Base-by-base conservation (phyloP, 345 rosid genomes). In the Sonneratia alba region DNA sequence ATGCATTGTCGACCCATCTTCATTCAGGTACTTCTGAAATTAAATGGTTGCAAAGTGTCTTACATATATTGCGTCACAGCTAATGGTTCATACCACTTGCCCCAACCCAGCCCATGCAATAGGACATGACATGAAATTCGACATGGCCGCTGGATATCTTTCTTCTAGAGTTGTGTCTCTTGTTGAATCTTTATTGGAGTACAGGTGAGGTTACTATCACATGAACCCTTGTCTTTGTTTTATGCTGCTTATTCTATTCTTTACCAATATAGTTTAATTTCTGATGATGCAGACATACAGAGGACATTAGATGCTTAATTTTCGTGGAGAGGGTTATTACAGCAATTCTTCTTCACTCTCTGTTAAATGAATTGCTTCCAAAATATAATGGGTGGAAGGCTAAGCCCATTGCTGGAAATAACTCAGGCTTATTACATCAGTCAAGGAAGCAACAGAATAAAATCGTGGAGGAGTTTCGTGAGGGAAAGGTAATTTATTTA, bases 301-400 rank as follows among this genome's bases (percentile, higher is more conserved):
- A 83, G 77, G 87, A 89, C 43, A 87, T 92, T 22, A 82, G 97
- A 79, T 95, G 97, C 72, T 86, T 92, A 74, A 55, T 95, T 67
- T 95, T 95, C 76, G 96, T 90, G 71, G 83, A 90, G 75, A 87
- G 97, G 84, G 84, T 95, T 66, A 82, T 95, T 45, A 73, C 92
- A 42, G 88, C 96, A 6, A 69, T 83, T 62, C 93, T 87, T 67
- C 71, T 95, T 75, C 81, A 85, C 61, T 77, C 86, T 49, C 77
- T 90, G 22, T 77, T 92, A 61, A 79, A 76, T 70, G 86, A 84
- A 75, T 59, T 87, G 72, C 90, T 95, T 78, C 88, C 88, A n/a
- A 80, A 74, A 49, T 74, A 72, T 66, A 78, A 70, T 77, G 76
- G 73, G 64, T 90, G 91, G 97, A 87, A 83, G 72, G 77, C 90